phyloP scores from a whole-genome alignment of 805 yeast species.

The Yarrowia sp. region DNA sequence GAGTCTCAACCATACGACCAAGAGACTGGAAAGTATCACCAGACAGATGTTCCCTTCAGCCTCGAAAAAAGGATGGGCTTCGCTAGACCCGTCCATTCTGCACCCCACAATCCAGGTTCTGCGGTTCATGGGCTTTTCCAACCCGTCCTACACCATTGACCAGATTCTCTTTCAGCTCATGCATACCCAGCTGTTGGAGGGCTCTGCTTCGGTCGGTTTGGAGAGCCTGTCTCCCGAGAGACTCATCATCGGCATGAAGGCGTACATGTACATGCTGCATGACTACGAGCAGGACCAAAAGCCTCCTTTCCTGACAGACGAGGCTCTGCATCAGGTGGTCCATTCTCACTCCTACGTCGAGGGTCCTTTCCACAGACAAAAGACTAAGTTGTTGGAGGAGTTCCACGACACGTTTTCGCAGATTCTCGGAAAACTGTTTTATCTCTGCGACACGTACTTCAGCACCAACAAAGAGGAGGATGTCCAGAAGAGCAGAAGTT shows the following conservation, averaged over 20 bases:
- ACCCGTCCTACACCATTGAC: slow-evolving; percentile 75
- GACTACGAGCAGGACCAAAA: slow-evolving; percentile 56
- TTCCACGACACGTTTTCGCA: slow-evolving; percentile 71
- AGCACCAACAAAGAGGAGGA: slow-evolving; percentile 38
- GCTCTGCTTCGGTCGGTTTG: slow-evolving; percentile 43
- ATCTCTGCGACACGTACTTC: slow-evolving; percentile 57
- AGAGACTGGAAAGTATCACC: slow-evolving; percentile 66
- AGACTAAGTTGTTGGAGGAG: slow-evolving; percentile 30
- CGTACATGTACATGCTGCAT: slow-evolving; percentile 68
- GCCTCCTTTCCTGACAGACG: slow-evolving; percentile 74
- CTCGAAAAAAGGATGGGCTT: slow-evolving; percentile 58
- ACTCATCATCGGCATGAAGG: slow-evolving; percentile 61
- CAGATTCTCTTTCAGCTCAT: slow-evolving; percentile 71
- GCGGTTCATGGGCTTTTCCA: slow-evolving; percentile 75
- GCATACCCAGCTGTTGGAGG: slow-evolving; percentile 40
- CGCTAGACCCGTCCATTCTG: slow-evolving; percentile 58
- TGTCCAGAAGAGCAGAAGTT: slow-evolving; percentile 38
- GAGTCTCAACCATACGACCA: slow-evolving; percentile 80
- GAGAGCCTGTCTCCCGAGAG: slow-evolving; percentile 72
- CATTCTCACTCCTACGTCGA: background rate
- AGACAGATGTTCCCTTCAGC: slow-evolving; percentile 47
- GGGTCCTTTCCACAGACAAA: slow-evolving; percentile 11
- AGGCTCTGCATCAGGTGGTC: slow-evolving; percentile 37
- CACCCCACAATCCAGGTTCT: slow-evolving; percentile 68
- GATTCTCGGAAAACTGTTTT: slow-evolving; percentile 53